Evolutionary conservation across 2,329 filamentous ascomycete species (phyloP), one percentile per base, ranked within the genome.

Genomic region (Xylariaceae sp.): DNA sequence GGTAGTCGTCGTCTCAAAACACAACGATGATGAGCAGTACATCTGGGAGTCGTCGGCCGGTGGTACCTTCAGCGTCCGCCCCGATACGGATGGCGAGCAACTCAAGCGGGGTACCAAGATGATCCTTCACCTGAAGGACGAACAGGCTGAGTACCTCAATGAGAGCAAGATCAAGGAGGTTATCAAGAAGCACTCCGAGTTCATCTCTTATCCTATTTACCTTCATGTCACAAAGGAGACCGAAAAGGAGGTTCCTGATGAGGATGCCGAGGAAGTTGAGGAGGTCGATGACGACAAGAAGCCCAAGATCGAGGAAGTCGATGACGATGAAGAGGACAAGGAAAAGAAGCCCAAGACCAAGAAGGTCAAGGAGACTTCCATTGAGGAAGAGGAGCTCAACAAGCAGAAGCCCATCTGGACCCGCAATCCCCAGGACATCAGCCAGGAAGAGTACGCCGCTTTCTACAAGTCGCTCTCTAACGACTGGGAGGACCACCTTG

Each of bases 321-420:
- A 89, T 58, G 87, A 90, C 48, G 87, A 89, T 53, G 89, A 92
- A 50, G 89, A 95, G 69, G 86, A 87, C 65, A 85, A 88, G 73
- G 83, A 96, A 80, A 92, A 95, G 82, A 85, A 92, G 80, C 85
- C 86, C 75, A 96, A 97, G 89, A 96, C 92, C 76, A 97, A 97
- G 89, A 99, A 91, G 81, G 73, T 99, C 80, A 99, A 96, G 86
- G 92, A 97, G 85, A 92, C 87, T 74, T 92, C 90, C 80, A 88
- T 96, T 59, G 92, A 97, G 80, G 92, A 99, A 80, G 94, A 99
- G 79, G 94, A 99, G 80, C 88, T 99, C 73, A 99, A 99, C 87
- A 97, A 97, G 88, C 94, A 92, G 78, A 97, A 99, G 88, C 92
- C 92, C 74, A 99, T 99, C 83, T 99, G 92, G 92, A 97, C 94